Evolutionary conservation across 345 rosid genomes (phyloP), one percentile per base, ranked within the genome.

Genomic region (Gossypium longicalyx): DNA sequence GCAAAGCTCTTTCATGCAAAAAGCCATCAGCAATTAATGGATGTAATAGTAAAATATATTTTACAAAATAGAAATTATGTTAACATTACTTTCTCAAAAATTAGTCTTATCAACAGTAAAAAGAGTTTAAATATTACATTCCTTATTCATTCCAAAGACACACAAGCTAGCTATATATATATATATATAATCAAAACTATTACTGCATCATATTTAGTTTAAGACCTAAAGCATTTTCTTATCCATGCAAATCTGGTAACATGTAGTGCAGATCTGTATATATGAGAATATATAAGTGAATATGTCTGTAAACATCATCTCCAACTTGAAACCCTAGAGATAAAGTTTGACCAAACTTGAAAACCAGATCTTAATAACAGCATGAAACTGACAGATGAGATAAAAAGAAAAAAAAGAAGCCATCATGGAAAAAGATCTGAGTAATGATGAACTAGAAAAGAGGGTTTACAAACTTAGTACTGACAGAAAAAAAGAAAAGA

Each of bases 321-420:
- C 56, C 70, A 71, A 45, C 9, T 41, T 49, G 64, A 76, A 85
- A 79, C 86, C 82, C 87, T 81, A 82, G 45, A 23, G 34, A 22
- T 3, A 65, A 60, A 53, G 65, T 19, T 38, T 20, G 67, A 56
- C 73, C 64, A 52, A 77, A 73, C 67, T 73, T 78, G 25, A 77
- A 79, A 80, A 54, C 69, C 71, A 79, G 89, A 84, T 86, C 86
- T 80, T 82, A 78, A 71, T 34, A 49, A 44, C n/a, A 49, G 45
- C 63, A 84, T 34, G 77, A 86, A 80, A 78, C 81, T 78, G 85
- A 85, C 83, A 83, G 83, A 86, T 79, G 84, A 74, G 85, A 79
- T 67, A 53, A 83, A 74, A 29, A 20, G 38, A 56, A 56, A 20
- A 56, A 51, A 5, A 34, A 5, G 72, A 83, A 78, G 73, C 75